Evolutionary conservation across 768 basidiomycete genomes (phyloP), one percentile per base, ranked within the genome.

Genomic region (Boletus sp.): DNA sequence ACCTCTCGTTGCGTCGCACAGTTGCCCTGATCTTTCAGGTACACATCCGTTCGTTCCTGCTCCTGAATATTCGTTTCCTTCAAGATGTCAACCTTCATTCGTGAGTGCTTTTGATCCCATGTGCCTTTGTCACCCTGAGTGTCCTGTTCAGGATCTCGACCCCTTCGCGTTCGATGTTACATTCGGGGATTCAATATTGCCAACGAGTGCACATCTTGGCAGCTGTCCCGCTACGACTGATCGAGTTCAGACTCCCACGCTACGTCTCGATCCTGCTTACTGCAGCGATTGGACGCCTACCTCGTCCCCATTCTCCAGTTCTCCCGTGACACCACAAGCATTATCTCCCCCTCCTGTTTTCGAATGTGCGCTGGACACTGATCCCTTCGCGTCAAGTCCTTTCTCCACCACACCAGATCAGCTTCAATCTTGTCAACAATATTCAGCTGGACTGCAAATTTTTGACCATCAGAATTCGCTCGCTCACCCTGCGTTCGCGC

Each of bases 61-160:
- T 39, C 51, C 68, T 15, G 33, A 49, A 47, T 68, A 63, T 40
- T 55, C 64, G 2, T 70, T 71, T 56, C 27, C 69, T 56, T 46
- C 50, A 8, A 78, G 79, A 58, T 70, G 75, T 19, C 77, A 82
- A 62, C 68, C 78, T 30, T 73, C 75, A 13, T 79, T 80, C 61
- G 83, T 84, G 71, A 70, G 80, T 75, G 5, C 23, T 9, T 44
- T 35, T 57, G 13, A 7, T n/a, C 25, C 47, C 17, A 44, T 14
- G 21, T 33, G 13, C 47, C 53, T 15, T 50, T 51, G 33, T 55
- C 23, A 19, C 23, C 8, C 45, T 62, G 5, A 65, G 30, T 5
- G 15, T 34, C 25, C 9, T 15, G 8, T 13, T 25, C 33, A 70
- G 69, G 69, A 69, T 17, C 60, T 72, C 25, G 69, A 70, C 48